These are phyloP conservation scores for Nothophytophthora sp. DNA, from an alignment of 352 stramenopile species.

Conservation along the genomic window DNA sequence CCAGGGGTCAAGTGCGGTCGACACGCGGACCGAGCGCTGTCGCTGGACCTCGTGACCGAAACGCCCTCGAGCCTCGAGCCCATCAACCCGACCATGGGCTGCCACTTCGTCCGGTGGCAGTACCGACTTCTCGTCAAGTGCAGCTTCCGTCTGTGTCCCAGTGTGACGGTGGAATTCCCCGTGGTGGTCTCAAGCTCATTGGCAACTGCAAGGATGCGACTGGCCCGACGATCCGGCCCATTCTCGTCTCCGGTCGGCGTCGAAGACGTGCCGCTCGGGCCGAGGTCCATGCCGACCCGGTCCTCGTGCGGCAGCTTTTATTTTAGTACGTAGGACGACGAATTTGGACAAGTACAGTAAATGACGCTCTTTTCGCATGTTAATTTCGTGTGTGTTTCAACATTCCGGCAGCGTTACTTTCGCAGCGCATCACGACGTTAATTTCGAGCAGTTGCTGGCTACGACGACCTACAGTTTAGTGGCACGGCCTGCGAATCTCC, in stretches of 20 bases:
- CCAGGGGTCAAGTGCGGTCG: conserved; percentile 4
- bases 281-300: not conserved
- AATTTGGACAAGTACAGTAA: not conserved
- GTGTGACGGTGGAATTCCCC: conserved; percentile 11
- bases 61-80: conserved; percentile 10
- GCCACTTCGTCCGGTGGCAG: conserved; percentile 13
- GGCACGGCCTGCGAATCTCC: too few species aligned
- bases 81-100: conserved; percentile 17
- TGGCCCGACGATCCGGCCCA: conserved; percentile 2
- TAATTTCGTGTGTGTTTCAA: too few species aligned
- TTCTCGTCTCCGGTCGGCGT: conserved; percentile 7
- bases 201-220: conserved; percentile 1
- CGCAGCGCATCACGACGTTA: too few species aligned
- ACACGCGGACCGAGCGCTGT: conserved; percentile 9
- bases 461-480: too few species aligned
- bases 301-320: not conserved
- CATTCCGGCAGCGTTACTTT: too few species aligned
- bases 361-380: not conserved
- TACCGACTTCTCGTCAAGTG: conserved; percentile 15
- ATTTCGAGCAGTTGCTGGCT: too few species aligned
- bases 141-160: not conserved
- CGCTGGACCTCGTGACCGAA: conserved; percentile 9
- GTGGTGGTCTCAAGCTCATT: conserved; percentile 2
- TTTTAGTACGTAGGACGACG: not conserved
- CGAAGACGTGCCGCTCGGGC: conserved; percentile 1